These are phyloP conservation scores for Massariosphaeria phaeospora DNA, from an alignment of 495 filamentous ascomycete genomes.

Conservation along the genomic window DNA sequence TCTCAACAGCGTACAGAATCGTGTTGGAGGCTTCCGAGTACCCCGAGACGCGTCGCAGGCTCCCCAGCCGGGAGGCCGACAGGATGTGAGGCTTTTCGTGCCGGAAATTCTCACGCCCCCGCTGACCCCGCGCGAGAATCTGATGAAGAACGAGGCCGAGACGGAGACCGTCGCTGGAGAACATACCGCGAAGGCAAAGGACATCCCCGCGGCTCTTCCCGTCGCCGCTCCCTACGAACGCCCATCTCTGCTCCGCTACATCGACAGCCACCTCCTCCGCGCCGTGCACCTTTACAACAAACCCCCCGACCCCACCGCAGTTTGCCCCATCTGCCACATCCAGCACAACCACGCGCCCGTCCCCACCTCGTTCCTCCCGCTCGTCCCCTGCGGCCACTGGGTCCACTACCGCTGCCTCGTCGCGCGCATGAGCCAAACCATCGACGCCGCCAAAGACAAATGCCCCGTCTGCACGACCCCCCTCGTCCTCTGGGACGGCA, in stretches of 20 bases:
- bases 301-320: background rate
- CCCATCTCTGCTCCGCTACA: background rate
- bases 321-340: background rate
- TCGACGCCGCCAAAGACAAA: background rate
- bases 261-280: conserved; percentile 3
- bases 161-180: too few relatives aligned
- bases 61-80: too few relatives aligned
- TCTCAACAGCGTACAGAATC: too few relatives aligned
- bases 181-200: too few relatives aligned
- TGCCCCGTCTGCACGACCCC: background rate
- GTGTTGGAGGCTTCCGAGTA: too few relatives aligned
- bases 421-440: background rate
- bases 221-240: background rate
- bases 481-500: conserved; percentile 9
- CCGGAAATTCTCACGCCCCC: too few relatives aligned
- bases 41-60: too few relatives aligned
- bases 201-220: background rate
- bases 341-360: background rate
- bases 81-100: too few relatives aligned
- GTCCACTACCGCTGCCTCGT: conserved; percentile 10
- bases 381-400: conserved; percentile 4
- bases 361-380: background rate
- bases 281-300: background rate
- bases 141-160: too few relatives aligned
- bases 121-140: too few relatives aligned